Percentiles rank a stretch among this genome's conserved stretches.
These are phyloP conservation scores for Panus rudis DNA, from an alignment of 768 basidiomycete genomes.

Conservation along the genomic window DNA sequence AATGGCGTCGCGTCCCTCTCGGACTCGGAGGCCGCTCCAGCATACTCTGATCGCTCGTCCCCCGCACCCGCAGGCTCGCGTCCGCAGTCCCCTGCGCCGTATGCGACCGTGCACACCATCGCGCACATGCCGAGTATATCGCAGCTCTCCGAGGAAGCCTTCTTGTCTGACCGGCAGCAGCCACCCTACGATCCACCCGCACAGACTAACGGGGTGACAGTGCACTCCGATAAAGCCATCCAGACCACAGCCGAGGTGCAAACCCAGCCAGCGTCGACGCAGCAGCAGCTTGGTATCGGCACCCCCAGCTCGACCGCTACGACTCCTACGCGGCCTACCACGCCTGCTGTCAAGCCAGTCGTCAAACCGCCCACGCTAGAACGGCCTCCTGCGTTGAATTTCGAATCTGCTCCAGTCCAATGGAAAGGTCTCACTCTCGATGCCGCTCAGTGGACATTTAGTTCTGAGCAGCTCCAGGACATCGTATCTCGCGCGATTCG, in stretches of 20 bases:
- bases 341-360: constrained; percentile 12
- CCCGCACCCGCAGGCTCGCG: constrained; percentile 2
- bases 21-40: constrained; percentile 1
- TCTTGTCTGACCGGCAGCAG: background rate
- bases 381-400: constrained; percentile 45
- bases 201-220: no score
- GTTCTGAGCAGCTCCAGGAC: constrained; percentile 51
- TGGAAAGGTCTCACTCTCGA: constrained; percentile 69
- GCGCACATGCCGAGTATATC: background rate
- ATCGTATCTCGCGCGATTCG: constrained; percentile 70
- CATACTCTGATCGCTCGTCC: constrained; percentile 1
- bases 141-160: background rate
- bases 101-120: no score
- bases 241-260: background rate
- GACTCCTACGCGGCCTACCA: constrained; percentile 8
- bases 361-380: constrained; percentile 29
- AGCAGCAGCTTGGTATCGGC: no score
- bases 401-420: constrained; percentile 48
- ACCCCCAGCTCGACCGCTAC: constrained; percentile 4
- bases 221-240: constrained; percentile 5
- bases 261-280: background rate
- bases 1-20: background rate
- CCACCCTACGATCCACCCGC: background rate
- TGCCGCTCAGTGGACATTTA: constrained; percentile 56
- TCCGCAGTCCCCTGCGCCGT: constrained; percentile 3